phyloP scores from a whole-genome alignment of 202 grass and related monocot genomes.

The Carex arenaria region DNA sequence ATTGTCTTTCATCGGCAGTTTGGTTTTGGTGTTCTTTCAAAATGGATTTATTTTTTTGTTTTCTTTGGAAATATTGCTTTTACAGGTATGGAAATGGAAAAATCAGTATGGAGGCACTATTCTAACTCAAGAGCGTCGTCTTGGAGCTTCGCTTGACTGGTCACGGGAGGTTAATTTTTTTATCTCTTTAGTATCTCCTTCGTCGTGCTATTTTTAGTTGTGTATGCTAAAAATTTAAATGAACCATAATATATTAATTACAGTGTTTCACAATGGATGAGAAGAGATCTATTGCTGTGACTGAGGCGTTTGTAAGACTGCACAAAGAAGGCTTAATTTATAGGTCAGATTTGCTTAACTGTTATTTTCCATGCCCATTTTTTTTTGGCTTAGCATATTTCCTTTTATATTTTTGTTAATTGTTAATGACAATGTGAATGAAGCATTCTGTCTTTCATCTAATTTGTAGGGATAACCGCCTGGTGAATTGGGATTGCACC shows the following conservation, averaged over 20 bases:
- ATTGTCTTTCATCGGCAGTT: neutral
- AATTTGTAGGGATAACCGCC: slow-evolving; percentile 60
- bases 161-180: slow-evolving; percentile 59
- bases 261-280: slow-evolving; percentile 98
- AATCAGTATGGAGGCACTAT: slow-evolving; percentile 78
- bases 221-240: slow-evolving; percentile 6
- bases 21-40: neutral
- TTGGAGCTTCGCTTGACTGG: slow-evolving; percentile 98
- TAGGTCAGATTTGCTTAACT: slow-evolving; percentile 42
- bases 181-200: neutral
- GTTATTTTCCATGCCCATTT: slow-evolving; percentile 12
- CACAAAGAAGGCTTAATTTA: slow-evolving; percentile 77
- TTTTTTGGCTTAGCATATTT: neutral
- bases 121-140: slow-evolving; percentile 67
- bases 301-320: slow-evolving; percentile 85
- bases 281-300: slow-evolving; percentile 75
- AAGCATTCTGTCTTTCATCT: slow-evolving; percentile 4
- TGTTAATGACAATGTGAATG: neutral
- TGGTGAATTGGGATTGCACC: slow-evolving; percentile 98
- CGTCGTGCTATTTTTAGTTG: neutral
- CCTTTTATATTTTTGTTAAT: neutral
- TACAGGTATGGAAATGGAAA: slow-evolving; percentile 97
- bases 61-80: slow-evolving; percentile 26
- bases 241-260: slow-evolving; percentile 21
- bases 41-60: slow-evolving; percentile 16